Evolutionary conservation across 371 early-diverging fungal genomes (phyloP), one percentile per base, ranked within the genome.

Genomic region (Mortierella sp.): DNA sequence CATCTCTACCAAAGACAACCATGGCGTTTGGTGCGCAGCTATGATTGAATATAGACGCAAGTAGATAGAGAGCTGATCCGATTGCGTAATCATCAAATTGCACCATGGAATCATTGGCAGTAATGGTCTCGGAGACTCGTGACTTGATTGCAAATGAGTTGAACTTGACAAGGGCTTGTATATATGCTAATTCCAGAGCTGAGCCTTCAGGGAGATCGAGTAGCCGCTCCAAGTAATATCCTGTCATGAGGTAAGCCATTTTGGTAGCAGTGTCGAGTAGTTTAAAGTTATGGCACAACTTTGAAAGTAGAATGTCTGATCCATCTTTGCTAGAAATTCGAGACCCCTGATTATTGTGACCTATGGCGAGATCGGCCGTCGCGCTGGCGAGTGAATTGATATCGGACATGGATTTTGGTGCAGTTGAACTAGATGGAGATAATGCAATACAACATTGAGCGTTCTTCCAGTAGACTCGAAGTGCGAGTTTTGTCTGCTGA

Each of bases 31-130:
- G 82, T 10, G 76, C 72, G 48, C 82, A 81, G 55, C 76, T 75
- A 43, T 81, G 82, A 50, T 81, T 81, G 45, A 81, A 75, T 70
- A 81, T 75, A 22, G 76, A 81, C 4, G 82, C 73, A 24, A 75
- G 41, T 32, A 76, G 52, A n/a, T 81, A 81, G 2, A 81, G 43
- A 8, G 67, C 82, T 5, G 72, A 69, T 16, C 82, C 82, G 15
- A 81, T 70, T 21, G 66, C 16, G 36, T 58, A 74, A 21, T 79
- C 74, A 4, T 67, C 33, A 57, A 70, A 7, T 4, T 53, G 64
- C 32, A 28, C 40, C 45, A 71, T 53, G 3, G 24, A 36, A 1
- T 36, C 57, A 16, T 63, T 24, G 3, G 55, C 71, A 1, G 28
- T 63, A 0, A 5, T 32, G 5, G 33, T 33, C 28, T 70, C 63